Evolutionary conservation across 352 stramenopile genomes (phyloP).

Genomic region (Phytophthora pini): DNA sequence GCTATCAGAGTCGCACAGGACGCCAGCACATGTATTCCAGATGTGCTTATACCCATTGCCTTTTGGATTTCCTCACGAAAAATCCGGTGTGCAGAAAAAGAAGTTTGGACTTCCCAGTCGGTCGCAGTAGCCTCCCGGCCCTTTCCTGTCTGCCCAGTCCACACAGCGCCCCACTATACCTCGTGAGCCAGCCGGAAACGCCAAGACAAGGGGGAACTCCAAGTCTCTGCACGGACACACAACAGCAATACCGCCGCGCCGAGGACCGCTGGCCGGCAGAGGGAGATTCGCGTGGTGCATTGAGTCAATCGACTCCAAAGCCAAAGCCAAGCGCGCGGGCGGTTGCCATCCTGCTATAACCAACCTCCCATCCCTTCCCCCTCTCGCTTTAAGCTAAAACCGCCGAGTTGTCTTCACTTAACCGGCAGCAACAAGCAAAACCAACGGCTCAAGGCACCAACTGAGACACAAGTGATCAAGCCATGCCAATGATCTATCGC

Average conservation of each 20-base stretch:
- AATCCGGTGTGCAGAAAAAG: slow-evolving; percentile 19
- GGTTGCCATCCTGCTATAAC: slow-evolving; percentile 2
- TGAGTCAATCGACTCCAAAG: slow-evolving; percentile 4
- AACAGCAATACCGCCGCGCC: slow-evolving; percentile 31
- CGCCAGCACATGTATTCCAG: slow-evolving; percentile 1
- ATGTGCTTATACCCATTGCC: neutral
- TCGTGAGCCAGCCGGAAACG: slow-evolving; percentile 9
- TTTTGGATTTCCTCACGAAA: neutral
- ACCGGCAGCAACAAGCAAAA: neutral
- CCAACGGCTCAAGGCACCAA: slow-evolving; percentile 11
- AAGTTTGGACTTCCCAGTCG: neutral
- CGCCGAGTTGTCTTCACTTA: slow-evolving; percentile 18
- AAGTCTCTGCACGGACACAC: slow-evolving; percentile 31
- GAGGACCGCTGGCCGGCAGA: slow-evolving; percentile 22
- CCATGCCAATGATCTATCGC: slow-evolving; percentile 71
- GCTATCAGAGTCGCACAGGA: too few relatives aligned
- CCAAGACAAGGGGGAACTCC: slow-evolving; percentile 16
- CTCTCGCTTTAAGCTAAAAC: slow-evolving; percentile 14
- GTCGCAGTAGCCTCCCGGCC: slow-evolving; percentile 3
- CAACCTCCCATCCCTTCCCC: slow-evolving; percentile 4
- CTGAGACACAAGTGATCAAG: slow-evolving; percentile 4
- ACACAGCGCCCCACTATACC: slow-evolving; percentile 18
- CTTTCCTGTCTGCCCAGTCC: neutral
- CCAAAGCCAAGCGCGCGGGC: neutral
- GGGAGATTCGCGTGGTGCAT: slow-evolving; percentile 7